Base-by-base conservation (phyloP, 2,329 filamentous ascomycete genomes). In the Biscogniauxia mediterranea region DNA sequence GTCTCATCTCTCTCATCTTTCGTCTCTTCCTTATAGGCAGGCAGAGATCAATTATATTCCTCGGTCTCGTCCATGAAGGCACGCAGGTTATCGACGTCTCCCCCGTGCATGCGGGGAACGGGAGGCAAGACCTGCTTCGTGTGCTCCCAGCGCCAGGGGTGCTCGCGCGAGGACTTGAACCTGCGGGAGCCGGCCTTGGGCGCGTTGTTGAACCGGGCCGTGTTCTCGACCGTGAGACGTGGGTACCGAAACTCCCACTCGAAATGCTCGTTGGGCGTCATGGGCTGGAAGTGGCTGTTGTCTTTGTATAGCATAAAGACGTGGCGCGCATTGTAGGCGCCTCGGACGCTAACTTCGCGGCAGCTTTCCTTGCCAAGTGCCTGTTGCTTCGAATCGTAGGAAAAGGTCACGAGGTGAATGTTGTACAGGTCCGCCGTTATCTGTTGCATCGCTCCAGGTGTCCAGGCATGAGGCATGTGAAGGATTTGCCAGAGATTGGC, bases 361-460 rank as follows among this genome's bases (percentile, higher is more conserved):
- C 72, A 65, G 51, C 54, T 51, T 17, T 64, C 53, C 11, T 49
- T 52, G 38, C 38, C 38, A n/a, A 15, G 38, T 3, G 5, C 11
- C 38, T 46, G 15, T 11, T 9, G 15, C 26, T 23, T 5, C 38
- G 38, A n/a, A 55, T 62, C 50, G 17, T 66, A 65, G 15, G 68
- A 70, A 63, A 74, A 77, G 20, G 73, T 68, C 2, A 75, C 66
- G 20, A 76, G 56, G 58, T 69, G 73, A 9, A 75, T 60, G 6
- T 71, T 69, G 56, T 76, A 76, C 4, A 77, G 64, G 56, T 76
- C 73, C 1, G 75, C 74, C 0, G 72, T 76, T 5, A 77, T 58
- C 57, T 72, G 66, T 49, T 72, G 66, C 62, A 74, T 69, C 9
- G 69, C 65, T 1, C 71, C 68, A 5, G 68, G 69, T 3, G 66